These are phyloP conservation scores for Ceratopteris richardii DNA, from an alignment of 75 land plant species.

Conservation along the genomic window DNA sequence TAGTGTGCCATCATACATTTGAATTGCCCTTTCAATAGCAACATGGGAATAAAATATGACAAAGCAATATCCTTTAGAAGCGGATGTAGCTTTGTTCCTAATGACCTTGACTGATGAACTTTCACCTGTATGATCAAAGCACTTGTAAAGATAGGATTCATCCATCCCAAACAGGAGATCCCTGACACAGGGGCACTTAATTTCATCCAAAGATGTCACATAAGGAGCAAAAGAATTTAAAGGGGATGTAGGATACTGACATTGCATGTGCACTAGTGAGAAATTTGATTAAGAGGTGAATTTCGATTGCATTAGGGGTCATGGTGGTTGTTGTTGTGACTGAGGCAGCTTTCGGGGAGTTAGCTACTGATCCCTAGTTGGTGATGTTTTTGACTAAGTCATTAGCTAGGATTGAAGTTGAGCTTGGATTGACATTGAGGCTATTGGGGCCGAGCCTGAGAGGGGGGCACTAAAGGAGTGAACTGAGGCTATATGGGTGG, in stretches of 20 bases:
- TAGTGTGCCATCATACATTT: conserved; percentile 66
- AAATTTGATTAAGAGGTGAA: no score
- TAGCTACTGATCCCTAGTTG: no score
- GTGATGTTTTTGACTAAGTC: neutral
- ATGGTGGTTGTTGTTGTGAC: no score
- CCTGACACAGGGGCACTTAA: conserved; percentile 69
- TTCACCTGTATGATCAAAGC: conserved; percentile 62
- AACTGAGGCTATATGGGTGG: conserved; percentile 14
- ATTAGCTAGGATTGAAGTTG: neutral
- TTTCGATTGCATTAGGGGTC: no score
- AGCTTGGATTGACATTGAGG: no score
- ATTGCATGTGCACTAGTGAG: no score
- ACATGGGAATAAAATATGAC: conserved; percentile 70
- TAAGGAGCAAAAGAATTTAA: no score
- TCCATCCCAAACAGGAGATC: conserved; percentile 85
- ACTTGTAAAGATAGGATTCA: conserved; percentile 51
- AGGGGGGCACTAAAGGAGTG: conserved; percentile 5
- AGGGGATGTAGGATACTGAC: no score
- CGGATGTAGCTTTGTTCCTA: conserved; percentile 78
- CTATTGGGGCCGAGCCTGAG: neutral
- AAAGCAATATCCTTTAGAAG: conserved; percentile 92
- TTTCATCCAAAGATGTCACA: conserved; percentile 25
- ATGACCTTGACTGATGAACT: conserved; percentile 50
- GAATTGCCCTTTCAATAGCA: conserved; percentile 74
- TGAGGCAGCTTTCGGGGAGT: no score